Conservation (phyloP, 2,329 filamentous ascomycete species). For the Trichoderma citrinoviride region DNA sequence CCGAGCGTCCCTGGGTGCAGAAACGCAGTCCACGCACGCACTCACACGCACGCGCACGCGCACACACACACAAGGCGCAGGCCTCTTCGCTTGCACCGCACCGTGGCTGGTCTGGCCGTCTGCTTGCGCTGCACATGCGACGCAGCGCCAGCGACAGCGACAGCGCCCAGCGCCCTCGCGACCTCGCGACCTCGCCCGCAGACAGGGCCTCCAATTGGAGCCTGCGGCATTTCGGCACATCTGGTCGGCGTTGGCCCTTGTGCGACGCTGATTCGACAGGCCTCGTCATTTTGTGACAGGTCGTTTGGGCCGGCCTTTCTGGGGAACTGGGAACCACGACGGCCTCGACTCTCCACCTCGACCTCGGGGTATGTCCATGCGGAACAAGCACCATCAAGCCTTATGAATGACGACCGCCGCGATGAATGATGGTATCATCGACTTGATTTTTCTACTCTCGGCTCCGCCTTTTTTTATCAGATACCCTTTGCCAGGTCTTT, state of each 20-base stretch:
- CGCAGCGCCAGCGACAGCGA: neutral
- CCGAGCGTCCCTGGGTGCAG: neutral
- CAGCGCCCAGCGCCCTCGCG: conserved; percentile 14
- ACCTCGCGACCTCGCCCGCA: conserved; percentile 16
- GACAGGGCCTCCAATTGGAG: conserved; percentile 20
- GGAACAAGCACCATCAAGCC: neutral
- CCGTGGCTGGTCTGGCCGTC: neutral
- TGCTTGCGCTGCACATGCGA: neutral
- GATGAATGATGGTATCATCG: neutral
- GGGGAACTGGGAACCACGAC: conserved; percentile 13
- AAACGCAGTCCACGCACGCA: neutral
- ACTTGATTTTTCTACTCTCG: neutral
- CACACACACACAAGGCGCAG: neutral
- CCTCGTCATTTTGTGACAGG: conserved; percentile 20
- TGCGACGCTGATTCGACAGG: conserved; percentile 16
- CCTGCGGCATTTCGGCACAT: conserved; percentile 21
- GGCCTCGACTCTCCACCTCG: neutral
- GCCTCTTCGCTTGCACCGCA: neutral
- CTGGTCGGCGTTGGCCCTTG: conserved; percentile 6
- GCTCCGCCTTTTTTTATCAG: neutral
- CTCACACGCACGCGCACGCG: neutral
- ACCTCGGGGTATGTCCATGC: neutral
- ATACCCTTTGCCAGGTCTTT: neutral
- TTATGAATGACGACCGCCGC: conserved; percentile 13
- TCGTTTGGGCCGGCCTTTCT: conserved; percentile 10